Evolutionary conservation across 495 filamentous ascomycete species (phyloP).

Genomic region (Mytilinidion resinicola): DNA sequence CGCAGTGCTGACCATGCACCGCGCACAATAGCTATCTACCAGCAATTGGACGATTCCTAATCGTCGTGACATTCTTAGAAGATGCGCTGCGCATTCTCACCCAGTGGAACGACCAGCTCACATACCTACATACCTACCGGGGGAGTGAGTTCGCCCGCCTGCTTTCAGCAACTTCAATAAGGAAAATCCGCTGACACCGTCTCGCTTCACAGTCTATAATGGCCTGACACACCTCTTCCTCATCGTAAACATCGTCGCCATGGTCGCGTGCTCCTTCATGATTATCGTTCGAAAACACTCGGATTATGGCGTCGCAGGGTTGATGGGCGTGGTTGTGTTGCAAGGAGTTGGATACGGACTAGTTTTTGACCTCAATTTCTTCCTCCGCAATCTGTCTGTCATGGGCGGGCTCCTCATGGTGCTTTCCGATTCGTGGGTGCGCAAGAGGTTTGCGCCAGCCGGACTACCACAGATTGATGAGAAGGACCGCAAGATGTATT

Average conservation of each 20-base stretch:
- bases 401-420: constrained; percentile 97
- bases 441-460: constrained; percentile 93
- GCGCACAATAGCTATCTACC: constrained; percentile 67
- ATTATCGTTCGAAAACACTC: constrained; percentile 89
- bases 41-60: constrained; percentile 91
- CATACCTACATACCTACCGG: constrained; percentile 87
- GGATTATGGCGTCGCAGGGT: constrained; percentile 83
- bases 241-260: constrained; percentile 81
- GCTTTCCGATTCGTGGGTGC: constrained; percentile 92
- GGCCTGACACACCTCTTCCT: constrained; percentile 94
- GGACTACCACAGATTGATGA: constrained; percentile 90
- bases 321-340: constrained; percentile 86
- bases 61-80: constrained; percentile 97
- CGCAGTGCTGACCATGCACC: constrained; percentile 7
- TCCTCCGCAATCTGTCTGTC: constrained; percentile 95
- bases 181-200: constrained; percentile 16
- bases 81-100: constrained; percentile 94
- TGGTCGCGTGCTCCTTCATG: constrained; percentile 72
- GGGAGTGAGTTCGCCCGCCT: constrained; percentile 58
- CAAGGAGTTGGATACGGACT: constrained; percentile 96
- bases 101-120: constrained; percentile 94
- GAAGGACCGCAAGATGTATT: constrained; percentile 99
- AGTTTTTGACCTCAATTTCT: constrained; percentile 99
- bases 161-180: neutral
- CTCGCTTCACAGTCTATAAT: constrained; percentile 58